Conservation (phyloP, 163 green algal species). For the Chlamydomonas reinhardtii region DNA sequence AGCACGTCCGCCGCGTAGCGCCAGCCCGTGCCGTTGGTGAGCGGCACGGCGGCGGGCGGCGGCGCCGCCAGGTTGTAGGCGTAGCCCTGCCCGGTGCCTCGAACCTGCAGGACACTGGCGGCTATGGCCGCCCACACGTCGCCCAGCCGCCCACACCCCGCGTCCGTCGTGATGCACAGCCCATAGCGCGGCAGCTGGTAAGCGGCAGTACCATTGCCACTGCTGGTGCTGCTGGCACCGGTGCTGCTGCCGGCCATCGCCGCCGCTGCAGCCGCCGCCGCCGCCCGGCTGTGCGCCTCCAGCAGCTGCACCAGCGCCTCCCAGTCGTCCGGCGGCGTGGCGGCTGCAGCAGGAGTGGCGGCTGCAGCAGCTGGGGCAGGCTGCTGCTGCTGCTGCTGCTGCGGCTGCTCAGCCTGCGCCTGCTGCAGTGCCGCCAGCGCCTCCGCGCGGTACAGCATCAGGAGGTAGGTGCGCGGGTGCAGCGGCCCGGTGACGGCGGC, state of each 20-base stretch:
- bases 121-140: constrained; percentile 20
- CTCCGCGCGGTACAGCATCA: constrained; percentile 17
- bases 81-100: constrained; percentile 25
- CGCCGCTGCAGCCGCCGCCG: not conserved
- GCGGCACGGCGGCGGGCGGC: not conserved
- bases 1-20: not conserved
- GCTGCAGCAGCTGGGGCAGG: no score
- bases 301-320: constrained; percentile 1
- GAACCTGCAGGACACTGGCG: constrained; percentile 3
- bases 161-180: constrained; percentile 9
- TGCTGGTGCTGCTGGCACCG: not conserved
- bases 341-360: not conserved
- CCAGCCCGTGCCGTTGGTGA: constrained; percentile 18
- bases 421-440: not conserved
- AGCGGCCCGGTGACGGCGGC: not conserved
- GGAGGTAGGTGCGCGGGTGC: constrained; percentile 31
- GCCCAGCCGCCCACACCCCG: constrained; percentile 2
- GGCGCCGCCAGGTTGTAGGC: not conserved
- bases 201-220: not conserved
- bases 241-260: not conserved
- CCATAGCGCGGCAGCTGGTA: not conserved
- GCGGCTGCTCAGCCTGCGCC: no score
- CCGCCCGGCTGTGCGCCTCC: not conserved
- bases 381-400: no score
- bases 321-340: constrained; percentile 6